Evolutionary conservation across 2,329 filamentous ascomycete genomes (phyloP).

Genomic region (Fusarium buharicum): DNA sequence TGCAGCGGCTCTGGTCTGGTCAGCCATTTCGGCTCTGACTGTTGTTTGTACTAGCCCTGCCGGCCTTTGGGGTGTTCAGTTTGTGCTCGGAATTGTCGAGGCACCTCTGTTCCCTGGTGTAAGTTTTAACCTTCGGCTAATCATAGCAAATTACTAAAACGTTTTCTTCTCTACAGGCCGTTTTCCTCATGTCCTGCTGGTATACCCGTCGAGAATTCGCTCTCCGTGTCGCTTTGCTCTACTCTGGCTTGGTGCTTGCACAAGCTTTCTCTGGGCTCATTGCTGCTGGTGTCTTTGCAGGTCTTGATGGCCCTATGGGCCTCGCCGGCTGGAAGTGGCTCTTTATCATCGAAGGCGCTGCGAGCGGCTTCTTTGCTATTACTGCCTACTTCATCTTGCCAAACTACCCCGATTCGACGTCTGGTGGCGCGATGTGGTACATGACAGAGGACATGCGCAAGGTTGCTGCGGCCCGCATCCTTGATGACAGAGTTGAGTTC

Average conservation of each 20-base stretch:
- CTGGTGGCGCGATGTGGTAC: constrained; percentile 21
- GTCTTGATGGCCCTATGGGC: constrained; percentile 55
- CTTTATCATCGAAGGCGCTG: constrained; percentile 72
- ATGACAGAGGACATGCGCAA: constrained; percentile 36
- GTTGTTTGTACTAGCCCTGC: constrained; percentile 27
- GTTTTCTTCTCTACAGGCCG: neutral
- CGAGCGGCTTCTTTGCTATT: constrained; percentile 33
- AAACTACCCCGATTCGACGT: constrained; percentile 29
- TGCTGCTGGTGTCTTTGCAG: constrained; percentile 65
- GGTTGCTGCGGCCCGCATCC: constrained; percentile 27
- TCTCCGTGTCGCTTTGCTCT: constrained; percentile 65
- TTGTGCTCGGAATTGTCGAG: constrained; percentile 31
- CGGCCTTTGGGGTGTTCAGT: constrained; percentile 28
- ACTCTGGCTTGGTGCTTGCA: constrained; percentile 70
- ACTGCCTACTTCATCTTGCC: constrained; percentile 39
- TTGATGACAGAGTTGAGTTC: constrained; percentile 29
- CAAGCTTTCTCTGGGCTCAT: constrained; percentile 73
- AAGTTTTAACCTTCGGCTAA: neutral
- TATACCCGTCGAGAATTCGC: constrained; percentile 73
- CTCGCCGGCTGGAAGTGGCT: constrained; percentile 72
- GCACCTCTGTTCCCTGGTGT: constrained; percentile 34
- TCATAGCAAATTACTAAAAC: neutral
- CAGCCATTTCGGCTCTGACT: constrained; percentile 26
- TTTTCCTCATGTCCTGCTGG: constrained; percentile 60
- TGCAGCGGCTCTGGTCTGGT: constrained; percentile 28